Evolutionary conservation across 257 asterid genomes (phyloP), one percentile per base, ranked within the genome.

Genomic region (Ilex aquifolium): DNA sequence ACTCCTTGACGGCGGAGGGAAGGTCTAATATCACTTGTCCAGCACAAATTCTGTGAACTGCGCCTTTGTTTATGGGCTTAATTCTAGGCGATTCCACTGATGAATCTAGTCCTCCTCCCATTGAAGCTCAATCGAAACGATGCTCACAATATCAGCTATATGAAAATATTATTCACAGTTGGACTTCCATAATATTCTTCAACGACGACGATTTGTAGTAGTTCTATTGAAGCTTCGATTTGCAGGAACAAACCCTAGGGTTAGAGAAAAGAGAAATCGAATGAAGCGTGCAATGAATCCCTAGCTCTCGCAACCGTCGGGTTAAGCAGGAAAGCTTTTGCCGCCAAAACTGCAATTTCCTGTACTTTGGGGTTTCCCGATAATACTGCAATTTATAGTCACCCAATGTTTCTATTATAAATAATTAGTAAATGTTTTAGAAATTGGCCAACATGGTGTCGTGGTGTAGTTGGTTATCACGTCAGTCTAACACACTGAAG

Each of bases 401-500:
- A 21, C 27, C 27, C 27, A 21, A 21, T 21, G 27, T 21, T 21
- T 21, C 27, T 21, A 21, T 21, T 21, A 21, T 0, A 21, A 21
- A 21, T 21, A 21, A 21, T 21, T 21, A 21, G 27, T 21, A 21
- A 21, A 21, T 21, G 1, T 21, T 21, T 21, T 21, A 21, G 27
- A 21, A 21, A 21, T 21, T 0, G 1, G 27, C 57, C 2, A 14
- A 10, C 2, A 53, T 3, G 57, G 57, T 17, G 11, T 90, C 93
- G 93, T 85, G 96, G 95, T 90, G 95, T 90, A 90, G 97, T 85
- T 88, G 97, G 98, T 86, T 88, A 88, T 86, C 91, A 84, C 90
- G 94, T 88, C 95, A 86, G 94, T 88, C 95, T 85, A 88, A 88
- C 94, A 88, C 95, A 83, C 96, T 84, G 96, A 86, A 88, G 95